Evolutionary conservation across 768 basidiomycete genomes (phyloP).

Genomic region (Trametes cubensis): DNA sequence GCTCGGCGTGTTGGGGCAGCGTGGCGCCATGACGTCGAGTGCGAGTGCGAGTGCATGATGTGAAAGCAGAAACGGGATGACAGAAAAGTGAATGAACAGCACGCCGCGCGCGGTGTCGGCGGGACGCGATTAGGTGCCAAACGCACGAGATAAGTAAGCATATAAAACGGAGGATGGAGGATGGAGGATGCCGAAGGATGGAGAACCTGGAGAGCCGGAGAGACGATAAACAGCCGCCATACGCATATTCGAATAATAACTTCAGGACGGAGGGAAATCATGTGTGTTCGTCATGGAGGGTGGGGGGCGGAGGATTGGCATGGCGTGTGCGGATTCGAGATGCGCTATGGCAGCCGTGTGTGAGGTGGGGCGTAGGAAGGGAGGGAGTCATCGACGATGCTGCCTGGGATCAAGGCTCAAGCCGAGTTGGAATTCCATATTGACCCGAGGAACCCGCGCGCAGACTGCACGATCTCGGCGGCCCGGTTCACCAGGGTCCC

Average conservation of each 20-base stretch:
- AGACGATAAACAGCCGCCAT: slow-evolving; percentile 22
- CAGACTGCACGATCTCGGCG: slow-evolving; percentile 79
- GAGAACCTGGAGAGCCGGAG: not conserved
- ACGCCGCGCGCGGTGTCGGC: slow-evolving; percentile 6
- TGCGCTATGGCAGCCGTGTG: slow-evolving; percentile 18
- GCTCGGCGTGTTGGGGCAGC: too few relatives aligned
- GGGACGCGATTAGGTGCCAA: slow-evolving; percentile 20
- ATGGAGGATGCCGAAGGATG: not conserved
- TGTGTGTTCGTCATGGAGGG: not conserved
- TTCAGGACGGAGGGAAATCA: slow-evolving; percentile 3
- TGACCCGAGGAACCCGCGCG: slow-evolving; percentile 73
- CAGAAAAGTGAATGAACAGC: slow-evolving; percentile 8
- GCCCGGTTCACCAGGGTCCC: slow-evolving; percentile 61
- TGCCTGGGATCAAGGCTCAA: not conserved
- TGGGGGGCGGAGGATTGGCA: not conserved
- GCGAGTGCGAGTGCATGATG: slow-evolving; percentile 8
- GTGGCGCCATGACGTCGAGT: slow-evolving; percentile 1
- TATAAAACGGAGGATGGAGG: slow-evolving; percentile 9
- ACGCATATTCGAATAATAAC: slow-evolving; percentile 26
- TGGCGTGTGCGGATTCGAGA: slow-evolving; percentile 4
- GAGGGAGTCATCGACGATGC: not conserved
- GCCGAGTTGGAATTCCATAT: slow-evolving; percentile 46
- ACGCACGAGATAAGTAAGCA: slow-evolving; percentile 15
- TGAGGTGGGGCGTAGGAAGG: not conserved
- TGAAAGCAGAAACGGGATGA: not conserved